Conservation (phyloP, 352 stramenopile species). For the Phytophthora pinifolia region DNA sequence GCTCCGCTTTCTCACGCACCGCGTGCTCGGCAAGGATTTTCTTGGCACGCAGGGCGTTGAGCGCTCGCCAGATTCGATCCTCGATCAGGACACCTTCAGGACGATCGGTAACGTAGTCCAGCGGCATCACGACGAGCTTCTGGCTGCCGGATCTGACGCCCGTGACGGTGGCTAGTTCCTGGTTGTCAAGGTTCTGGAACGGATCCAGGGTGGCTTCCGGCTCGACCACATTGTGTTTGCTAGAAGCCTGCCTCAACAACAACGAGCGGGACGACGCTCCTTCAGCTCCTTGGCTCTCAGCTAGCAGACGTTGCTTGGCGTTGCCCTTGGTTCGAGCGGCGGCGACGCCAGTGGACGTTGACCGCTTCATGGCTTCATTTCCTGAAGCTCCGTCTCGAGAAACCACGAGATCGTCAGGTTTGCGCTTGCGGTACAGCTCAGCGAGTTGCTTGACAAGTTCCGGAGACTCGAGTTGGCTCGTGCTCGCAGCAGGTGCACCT, state of each 20-base stretch:
- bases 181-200: slow-evolving; percentile 59
- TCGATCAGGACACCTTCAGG: slow-evolving; percentile 65
- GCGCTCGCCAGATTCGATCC: slow-evolving; percentile 61
- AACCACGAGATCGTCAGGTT: slow-evolving; percentile 44
- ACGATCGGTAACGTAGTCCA: slow-evolving; percentile 74
- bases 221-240: slow-evolving; percentile 27
- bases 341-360: slow-evolving; percentile 5
- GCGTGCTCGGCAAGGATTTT: slow-evolving; percentile 68
- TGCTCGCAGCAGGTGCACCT: slow-evolving; percentile 24
- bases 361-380: slow-evolving; percentile 16
- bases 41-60: slow-evolving; percentile 61
- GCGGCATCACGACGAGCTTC: slow-evolving; percentile 43
- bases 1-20: slow-evolving; percentile 56
- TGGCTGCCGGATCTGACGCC: slow-evolving; percentile 6
- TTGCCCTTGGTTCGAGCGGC: slow-evolving; percentile 26
- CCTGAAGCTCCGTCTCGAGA: slow-evolving; percentile 12
- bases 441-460: slow-evolving; percentile 75
- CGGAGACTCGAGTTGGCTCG: slow-evolving; percentile 30
- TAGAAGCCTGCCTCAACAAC: slow-evolving; percentile 28
- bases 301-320: slow-evolving; percentile 52
- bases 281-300: slow-evolving; percentile 30
- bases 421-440: slow-evolving; percentile 79
- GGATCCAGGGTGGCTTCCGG: slow-evolving; percentile 64
- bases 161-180: slow-evolving; percentile 20
- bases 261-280: slow-evolving; percentile 36